Base-by-base conservation (phyloP, 352 stramenopile species). In the Thraustotheca clavata region DNA sequence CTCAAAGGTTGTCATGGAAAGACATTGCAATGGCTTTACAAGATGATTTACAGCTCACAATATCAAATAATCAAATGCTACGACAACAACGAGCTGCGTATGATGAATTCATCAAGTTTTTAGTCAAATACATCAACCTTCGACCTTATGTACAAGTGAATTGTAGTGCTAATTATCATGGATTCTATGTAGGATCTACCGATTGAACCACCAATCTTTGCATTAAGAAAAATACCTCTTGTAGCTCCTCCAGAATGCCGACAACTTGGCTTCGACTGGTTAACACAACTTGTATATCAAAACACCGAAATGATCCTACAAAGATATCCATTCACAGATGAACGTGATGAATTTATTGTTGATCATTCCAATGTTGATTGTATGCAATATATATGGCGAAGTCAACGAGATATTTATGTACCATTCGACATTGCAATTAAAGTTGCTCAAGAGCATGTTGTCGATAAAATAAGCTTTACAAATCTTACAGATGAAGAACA, bases 241-340 rank as follows among this genome's bases (percentile, higher is more conserved):
- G 24, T 52, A 9, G 43, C 43, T 14, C n/a, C 43, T 24, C 43
- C 43, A 14, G 43, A 52, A 31, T 52, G 9, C 9, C 43, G 43
- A 24, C 43, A 52, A 9, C 14, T 52, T 18, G 43, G 43, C 43
- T 52, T 52, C 34, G 43, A 52, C 43, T 52, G 43, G 43, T 31
- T 52, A 24, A 52, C 43, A 2, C 43, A 52, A 24, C 43, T 52
- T 18, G 43, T 52, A 31, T 52, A 26, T 18, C 43, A 52, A 24
- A 52, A 52, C 43, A 52, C 43, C 16, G 43, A 52, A 18, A 14
- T 14, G 43, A 52, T 52, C 7, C 43, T 52, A 9, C 24, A 52
- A 18, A 24, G 43, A 18, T 52, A 52, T 31, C 43, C 43, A 31
- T 52, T 52, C 43, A 52, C 43, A 11, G 43, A 52, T 18, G 43